A percentile compares a stretch with the other conserved stretches of the same genome.
Evolutionary conservation across 257 asterid genomes (phyloP).

Genomic region (Salvia miltiorrhiza): DNA sequence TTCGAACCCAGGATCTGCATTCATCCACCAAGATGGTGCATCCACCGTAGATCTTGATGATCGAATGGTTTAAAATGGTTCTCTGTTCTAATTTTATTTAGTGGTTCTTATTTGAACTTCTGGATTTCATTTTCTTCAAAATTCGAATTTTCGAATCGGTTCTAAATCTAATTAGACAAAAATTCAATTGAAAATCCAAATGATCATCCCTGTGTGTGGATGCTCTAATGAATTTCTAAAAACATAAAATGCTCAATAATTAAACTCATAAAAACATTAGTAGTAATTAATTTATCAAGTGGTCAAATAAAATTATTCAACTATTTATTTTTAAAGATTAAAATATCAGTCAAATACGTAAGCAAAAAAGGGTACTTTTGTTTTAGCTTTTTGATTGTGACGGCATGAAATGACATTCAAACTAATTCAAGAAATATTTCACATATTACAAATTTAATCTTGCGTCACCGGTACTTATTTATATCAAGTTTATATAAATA

Average conservation of each 20-base stretch:
- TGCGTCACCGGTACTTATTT: neutral
- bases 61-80: too few relatives aligned
- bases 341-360: neutral
- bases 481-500: neutral
- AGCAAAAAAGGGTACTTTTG: conserved; percentile 22
- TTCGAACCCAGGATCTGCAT: too few relatives aligned
- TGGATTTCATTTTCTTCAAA: too few relatives aligned
- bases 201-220: too few relatives aligned
- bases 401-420: conserved; percentile 22
- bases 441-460: neutral
- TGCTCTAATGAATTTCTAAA: too few relatives aligned
- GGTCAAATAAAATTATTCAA: neutral
- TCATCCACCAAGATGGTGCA: too few relatives aligned
- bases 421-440: conserved; percentile 6
- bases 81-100: too few relatives aligned
- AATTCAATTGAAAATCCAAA: too few relatives aligned
- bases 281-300: neutral
- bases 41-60: too few relatives aligned
- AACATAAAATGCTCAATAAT: neutral
- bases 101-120: too few relatives aligned
- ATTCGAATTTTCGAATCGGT: too few relatives aligned
- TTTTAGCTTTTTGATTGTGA: conserved; percentile 11
- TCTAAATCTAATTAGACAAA: too few relatives aligned
- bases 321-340: neutral
- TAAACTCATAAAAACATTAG: neutral